Percentiles rank a stretch among this genome's conserved stretches.
These are phyloP conservation scores for Malus sieversii DNA, from an alignment of 306 rosid genomes.

Conservation along the genomic window DNA sequence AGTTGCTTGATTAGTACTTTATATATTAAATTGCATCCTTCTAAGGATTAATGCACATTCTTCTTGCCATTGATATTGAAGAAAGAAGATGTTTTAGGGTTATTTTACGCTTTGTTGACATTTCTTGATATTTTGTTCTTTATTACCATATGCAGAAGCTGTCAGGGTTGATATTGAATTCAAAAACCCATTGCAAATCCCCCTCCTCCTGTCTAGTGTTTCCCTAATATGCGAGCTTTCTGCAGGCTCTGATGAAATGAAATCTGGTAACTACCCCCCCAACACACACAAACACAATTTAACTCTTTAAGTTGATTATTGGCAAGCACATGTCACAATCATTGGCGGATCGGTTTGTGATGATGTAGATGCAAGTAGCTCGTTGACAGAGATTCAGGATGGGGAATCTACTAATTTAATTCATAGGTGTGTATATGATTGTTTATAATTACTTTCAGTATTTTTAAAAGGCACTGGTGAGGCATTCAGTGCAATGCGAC, in stretches of 20 bases:
- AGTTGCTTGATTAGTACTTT: conserved; percentile 10
- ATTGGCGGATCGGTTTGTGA: conserved; percentile 20
- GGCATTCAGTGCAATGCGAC: background rate
- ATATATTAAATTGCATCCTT: background rate
- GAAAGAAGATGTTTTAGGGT: background rate
- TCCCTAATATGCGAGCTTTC: conserved; percentile 69
- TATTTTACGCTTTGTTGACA: background rate
- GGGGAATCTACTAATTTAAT: conserved; percentile 16
- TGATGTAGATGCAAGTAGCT: conserved; percentile 50
- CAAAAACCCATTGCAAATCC: conserved; percentile 79
- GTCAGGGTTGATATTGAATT: conserved; percentile 80
- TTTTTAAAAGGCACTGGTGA: background rate
- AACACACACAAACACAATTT: background rate
- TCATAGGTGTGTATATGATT: conserved; percentile 28
- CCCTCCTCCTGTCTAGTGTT: conserved; percentile 63
- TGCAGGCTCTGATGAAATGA: conserved; percentile 37
- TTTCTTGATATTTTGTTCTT: background rate
- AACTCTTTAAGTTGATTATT: conserved; percentile 5
- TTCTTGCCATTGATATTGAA: background rate
- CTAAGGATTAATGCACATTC: background rate
- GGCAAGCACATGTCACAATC: conserved; percentile 8
- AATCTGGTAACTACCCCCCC: conserved; percentile 37
- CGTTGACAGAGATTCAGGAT: conserved; percentile 24
- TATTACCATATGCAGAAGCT: conserved; percentile 55
- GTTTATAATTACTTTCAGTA: background rate